Percentiles rank a stretch among this genome's conserved stretches.
phyloP scores from a whole-genome alignment of 106 monocot species.

The Platanthera guangdongensis region DNA sequence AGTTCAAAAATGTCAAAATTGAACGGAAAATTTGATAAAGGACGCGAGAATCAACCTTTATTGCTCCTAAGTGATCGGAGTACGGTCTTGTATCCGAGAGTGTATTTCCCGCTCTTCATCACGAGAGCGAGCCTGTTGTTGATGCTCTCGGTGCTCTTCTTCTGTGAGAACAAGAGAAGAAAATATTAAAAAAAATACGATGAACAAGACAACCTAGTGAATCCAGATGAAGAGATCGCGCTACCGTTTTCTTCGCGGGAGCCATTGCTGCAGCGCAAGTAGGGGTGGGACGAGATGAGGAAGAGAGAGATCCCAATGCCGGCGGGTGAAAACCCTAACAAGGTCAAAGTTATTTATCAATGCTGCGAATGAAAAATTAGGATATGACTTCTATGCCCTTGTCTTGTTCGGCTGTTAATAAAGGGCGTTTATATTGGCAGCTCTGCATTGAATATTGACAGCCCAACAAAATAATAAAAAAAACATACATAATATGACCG shows the following conservation, averaged over 20 bases:
- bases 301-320: background rate
- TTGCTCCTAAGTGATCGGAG: slow-evolving; percentile 52
- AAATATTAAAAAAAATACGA: background rate
- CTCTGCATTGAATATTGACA: too few species aligned
- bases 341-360: background rate
- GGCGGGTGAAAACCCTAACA: background rate
- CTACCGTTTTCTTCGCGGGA: slow-evolving; percentile 39
- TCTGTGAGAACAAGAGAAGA: slow-evolving; percentile 23
- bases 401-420: too few species aligned
- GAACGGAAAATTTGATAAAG: background rate
- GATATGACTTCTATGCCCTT: background rate
- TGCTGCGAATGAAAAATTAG: background rate
- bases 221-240: background rate
- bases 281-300: background rate
- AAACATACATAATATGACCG: too few species aligned
- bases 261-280: slow-evolving; percentile 15
- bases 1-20: background rate
- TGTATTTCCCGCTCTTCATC: slow-evolving; percentile 89
- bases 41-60: slow-evolving; percentile 28
- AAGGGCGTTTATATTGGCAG: too few species aligned
- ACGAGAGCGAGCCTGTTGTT: slow-evolving; percentile 76
- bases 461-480: too few species aligned
- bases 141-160: slow-evolving; percentile 81
- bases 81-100: slow-evolving; percentile 77
- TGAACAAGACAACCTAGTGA: background rate